Evolutionary conservation across 2,329 filamentous ascomycete genomes (phyloP), one percentile per base, ranked within the genome.

Genomic region (Grosmannia clavigera): DNA sequence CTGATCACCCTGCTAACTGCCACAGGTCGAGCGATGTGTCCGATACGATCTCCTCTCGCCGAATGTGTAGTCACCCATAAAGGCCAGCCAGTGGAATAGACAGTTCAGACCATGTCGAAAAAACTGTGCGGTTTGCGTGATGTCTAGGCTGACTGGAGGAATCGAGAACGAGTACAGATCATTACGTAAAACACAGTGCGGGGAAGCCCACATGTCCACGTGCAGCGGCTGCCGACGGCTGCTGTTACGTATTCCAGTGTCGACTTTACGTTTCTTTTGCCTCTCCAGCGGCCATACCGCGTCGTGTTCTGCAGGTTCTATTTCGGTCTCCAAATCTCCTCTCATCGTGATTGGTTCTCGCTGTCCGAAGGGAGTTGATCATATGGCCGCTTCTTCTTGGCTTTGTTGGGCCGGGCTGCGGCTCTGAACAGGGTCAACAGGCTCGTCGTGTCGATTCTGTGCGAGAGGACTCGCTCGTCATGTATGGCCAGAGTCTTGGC

Each of bases 11-110:
- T 43, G n/a, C 52, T 60, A 56, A 54, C 43, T 1, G 7, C 3
- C 43, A 35, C 60, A 88, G 85, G 88, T 92, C 40, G 91, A 96
- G 73, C 81, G 83, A 68, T 95, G 90, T 70, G 92, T 96, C 67
- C 94, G 92, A 70, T 95, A 92, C 66, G 91, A 96, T 73, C 80
- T 90, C 64, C 76, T 96, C 62, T 90, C 90, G 56, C 91, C 91
- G 3, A 96, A 95, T 75, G 84, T 95, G 64, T 96, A 75, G 40
- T 25, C 12, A 12, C 4, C 31, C 31, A 7, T 7, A 5, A 35
- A 5, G 33, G 10, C 33, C 29, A 31, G 29, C 5, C 29, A 7
- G 1, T 31, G 29, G 29, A 7, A 31, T 31, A 31, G 29, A 31
- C 5, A 31, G 1, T 31, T 22, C 22, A 31, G 29, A 31, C 29